Evolutionary conservation across 164 flowering plant species (phyloP), one percentile per base, ranked within the genome.

Genomic region (Aristolochia californica): DNA sequence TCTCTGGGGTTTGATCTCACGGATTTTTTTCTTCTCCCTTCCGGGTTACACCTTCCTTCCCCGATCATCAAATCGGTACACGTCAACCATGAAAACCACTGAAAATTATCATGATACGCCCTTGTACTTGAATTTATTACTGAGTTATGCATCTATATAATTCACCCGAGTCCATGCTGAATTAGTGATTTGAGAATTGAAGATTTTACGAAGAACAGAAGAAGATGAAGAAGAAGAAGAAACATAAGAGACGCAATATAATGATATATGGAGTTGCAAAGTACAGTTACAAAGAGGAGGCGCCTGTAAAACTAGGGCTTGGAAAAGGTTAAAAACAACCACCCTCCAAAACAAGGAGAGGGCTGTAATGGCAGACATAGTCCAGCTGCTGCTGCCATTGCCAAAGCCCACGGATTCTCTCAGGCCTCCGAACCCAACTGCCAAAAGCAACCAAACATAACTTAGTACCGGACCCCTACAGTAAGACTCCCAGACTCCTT

Each of bases 351-450:
- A 8, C 16, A 30, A 59, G n/a, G 51, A 51, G 28, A n/a, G 28
- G 47, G 53, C 21, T 20, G 68, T 65, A 11, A 45, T 28, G 63
- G 63, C 63, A 65, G 38, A 45, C 24, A 23, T 14, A 52, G 53
- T 28, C 54, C 45, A 65, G 11, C 23, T 21, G 43, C 23, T 21
- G 43, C 59, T 38, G 59, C 68, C 63, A 59, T 28, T 30, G 55
- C 63, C 63, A 47, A 59, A 34, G 59, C 58, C 55, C 63, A 57
- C 15, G 20, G 53, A 52, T 43, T 48, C 51, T 48, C 62, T 49
- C 54, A 58, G 55, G 66, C 54, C 47, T 54, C 68, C 63, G 27
- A 69, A 51, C 51, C 63, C 57, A 59, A 59, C 68, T 59, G 63
- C 63, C 62, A 28, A 60, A 47, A 45, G 68, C 59, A 59, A 59